Conservation (phyloP, 805 yeast species). For the Maudiozyma bulderi region DNA sequence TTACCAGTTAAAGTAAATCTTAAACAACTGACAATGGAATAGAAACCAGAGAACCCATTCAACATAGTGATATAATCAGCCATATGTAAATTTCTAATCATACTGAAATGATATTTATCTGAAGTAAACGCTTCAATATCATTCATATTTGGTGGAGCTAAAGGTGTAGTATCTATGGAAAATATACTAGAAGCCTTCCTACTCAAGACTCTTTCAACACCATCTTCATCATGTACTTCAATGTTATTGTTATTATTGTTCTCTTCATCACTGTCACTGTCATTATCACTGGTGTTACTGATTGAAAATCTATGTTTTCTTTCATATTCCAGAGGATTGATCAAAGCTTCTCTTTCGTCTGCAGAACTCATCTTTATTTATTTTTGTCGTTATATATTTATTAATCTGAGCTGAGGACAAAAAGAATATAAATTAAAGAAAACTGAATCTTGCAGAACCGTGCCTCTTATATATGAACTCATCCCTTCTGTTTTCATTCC, state of each 20-base stretch:
- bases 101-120: constrained; percentile 77
- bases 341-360: not conserved
- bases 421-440: too few species aligned
- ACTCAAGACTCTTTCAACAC: constrained; percentile 6
- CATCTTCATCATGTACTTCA: constrained; percentile 3
- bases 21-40: constrained; percentile 76
- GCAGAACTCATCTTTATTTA: not conserved
- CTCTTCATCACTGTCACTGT: constrained; percentile 7
- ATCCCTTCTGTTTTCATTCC: not conserved
- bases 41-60: constrained; percentile 91
- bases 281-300: constrained; percentile 3
- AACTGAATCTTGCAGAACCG: too few species aligned
- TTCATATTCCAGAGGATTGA: not conserved
- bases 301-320: constrained; percentile 2
- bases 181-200: constrained; percentile 50
- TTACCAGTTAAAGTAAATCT: constrained; percentile 66
- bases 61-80: constrained; percentile 93
- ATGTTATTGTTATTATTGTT: constrained; percentile 4
- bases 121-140: constrained; percentile 74
- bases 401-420: not conserved
- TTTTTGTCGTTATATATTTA: too few species aligned
- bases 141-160: constrained; percentile 67
- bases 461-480: too few species aligned
- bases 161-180: constrained; percentile 40
- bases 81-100: constrained; percentile 80